These are phyloP conservation scores for Eremochloa ophiuroides DNA, from an alignment of 176 grass and related monocot genomes.

Conservation along the genomic window DNA sequence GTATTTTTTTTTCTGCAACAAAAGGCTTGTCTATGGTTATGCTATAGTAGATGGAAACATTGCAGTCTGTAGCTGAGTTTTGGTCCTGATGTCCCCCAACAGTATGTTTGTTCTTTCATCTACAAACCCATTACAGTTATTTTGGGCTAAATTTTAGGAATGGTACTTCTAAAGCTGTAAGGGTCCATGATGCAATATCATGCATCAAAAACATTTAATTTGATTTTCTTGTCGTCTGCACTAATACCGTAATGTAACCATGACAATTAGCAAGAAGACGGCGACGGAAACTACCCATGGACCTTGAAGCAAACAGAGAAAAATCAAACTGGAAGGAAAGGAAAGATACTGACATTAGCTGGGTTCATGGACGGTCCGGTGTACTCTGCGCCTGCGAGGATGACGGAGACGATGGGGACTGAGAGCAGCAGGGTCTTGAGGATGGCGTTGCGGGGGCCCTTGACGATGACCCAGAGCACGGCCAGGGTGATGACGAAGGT, in stretches of 20 bases:
- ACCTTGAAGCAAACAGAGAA: neutral
- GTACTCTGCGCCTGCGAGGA: constrained; percentile 13
- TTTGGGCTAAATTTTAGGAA: neutral
- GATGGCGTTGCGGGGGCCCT: constrained; percentile 7
- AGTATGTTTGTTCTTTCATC: neutral
- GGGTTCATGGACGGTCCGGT: constrained; percentile 21
- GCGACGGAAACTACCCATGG: neutral
- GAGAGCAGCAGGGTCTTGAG: neutral
- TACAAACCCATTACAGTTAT: neutral
- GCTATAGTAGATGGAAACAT: neutral
- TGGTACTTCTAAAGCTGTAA: neutral
- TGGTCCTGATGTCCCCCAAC: too few species aligned
- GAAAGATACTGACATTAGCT: constrained; percentile 10
- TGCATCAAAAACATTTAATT: neutral
- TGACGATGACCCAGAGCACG: constrained; percentile 45
- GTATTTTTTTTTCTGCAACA: neutral
- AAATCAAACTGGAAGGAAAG: neutral
- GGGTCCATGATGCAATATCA: neutral
- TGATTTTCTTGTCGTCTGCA: too few species aligned
- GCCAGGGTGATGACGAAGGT: constrained; percentile 54
- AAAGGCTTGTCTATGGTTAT: neutral
- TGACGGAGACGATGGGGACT: neutral
- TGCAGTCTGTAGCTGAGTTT: too few species aligned
- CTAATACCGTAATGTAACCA: too few species aligned
- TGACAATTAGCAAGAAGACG: too few species aligned